These are phyloP conservation scores for Hanseniaspora lachancei DNA, from an alignment of 805 yeast genomes.

Conservation along the genomic window DNA sequence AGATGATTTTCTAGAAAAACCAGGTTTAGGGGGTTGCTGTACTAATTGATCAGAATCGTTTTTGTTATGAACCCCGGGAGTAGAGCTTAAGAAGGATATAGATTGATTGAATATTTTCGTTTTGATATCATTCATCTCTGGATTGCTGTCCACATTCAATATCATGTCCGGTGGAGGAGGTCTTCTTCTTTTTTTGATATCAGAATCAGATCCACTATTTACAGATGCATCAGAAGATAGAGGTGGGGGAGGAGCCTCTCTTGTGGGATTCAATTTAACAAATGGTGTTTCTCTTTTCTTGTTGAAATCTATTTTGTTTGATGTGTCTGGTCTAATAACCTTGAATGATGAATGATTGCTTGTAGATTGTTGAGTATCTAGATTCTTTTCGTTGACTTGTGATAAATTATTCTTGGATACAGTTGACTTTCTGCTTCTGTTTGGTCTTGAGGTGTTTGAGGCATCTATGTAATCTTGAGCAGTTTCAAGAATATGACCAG, in stretches of 20 bases:
- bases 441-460: constrained; percentile 15
- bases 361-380: background rate
- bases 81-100: background rate
- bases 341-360: constrained; percentile 38
- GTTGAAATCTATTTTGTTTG: constrained; percentile 68
- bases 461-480: constrained; percentile 1
- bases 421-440: constrained; percentile 16
- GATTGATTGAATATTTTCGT: constrained; percentile 11
- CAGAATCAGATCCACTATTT: background rate
- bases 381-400: constrained; percentile 22
- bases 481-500: constrained; percentile 22
- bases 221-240: constrained; percentile 15
- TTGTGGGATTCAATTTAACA: constrained; percentile 48
- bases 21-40: constrained; percentile 14
- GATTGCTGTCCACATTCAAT: background rate
- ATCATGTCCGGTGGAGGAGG: constrained; percentile 5
- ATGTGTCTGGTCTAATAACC: constrained; percentile 50
- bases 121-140: constrained; percentile 12
- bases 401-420: constrained; percentile 17
- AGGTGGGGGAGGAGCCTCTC: constrained; percentile 67
- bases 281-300: constrained; percentile 66
- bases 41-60: constrained; percentile 15
- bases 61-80: background rate
- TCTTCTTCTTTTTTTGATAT: constrained; percentile 10
- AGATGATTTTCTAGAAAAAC: constrained; percentile 7